Evolutionary conservation across 495 filamentous ascomycete genomes (phyloP).

Genomic region (Aspergillus baeticus): DNA sequence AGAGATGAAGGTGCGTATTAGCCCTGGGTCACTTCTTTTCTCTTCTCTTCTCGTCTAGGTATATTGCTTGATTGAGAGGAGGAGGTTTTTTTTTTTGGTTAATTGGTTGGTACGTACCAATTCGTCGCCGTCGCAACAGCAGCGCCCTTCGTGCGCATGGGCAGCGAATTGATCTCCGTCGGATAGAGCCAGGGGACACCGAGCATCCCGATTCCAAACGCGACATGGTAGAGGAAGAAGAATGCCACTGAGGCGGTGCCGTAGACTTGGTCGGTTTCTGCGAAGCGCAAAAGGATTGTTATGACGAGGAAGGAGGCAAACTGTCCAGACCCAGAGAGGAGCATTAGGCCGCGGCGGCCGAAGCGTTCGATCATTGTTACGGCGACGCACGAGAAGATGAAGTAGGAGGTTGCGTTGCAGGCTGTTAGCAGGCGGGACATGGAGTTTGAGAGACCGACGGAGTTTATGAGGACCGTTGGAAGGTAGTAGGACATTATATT

Average conservation of each 20-base stretch:
- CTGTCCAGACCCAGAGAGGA: slow-evolving; percentile 48
- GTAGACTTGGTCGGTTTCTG: slow-evolving; percentile 24
- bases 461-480: slow-evolving; percentile 50
- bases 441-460: slow-evolving; percentile 44
- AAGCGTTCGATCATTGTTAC: slow-evolving; percentile 49
- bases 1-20: neutral
- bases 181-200: slow-evolving; percentile 63
- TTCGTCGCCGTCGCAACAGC: slow-evolving; percentile 59
- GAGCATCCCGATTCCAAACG: slow-evolving; percentile 56
- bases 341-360: slow-evolving; percentile 53
- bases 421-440: slow-evolving; percentile 51
- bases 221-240: slow-evolving; percentile 52
- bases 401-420: slow-evolving; percentile 49
- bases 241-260: slow-evolving; percentile 47
- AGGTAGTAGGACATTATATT: slow-evolving; percentile 49
- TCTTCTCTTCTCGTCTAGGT: too few relatives aligned
- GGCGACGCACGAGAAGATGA: slow-evolving; percentile 45
- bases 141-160: slow-evolving; percentile 57
- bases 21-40: too few relatives aligned
- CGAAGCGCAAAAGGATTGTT: slow-evolving; percentile 50
- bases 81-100: neutral
- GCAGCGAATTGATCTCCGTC: slow-evolving; percentile 59
- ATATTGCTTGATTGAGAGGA: too few relatives aligned
- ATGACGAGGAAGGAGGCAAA: slow-evolving; percentile 54
- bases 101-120: slow-evolving; percentile 37